A percentile compares a stretch with the other conserved stretches of the same genome.
phyloP scores from a whole-genome alignment of 805 yeast species.

The Pichia cabralensis region DNA sequence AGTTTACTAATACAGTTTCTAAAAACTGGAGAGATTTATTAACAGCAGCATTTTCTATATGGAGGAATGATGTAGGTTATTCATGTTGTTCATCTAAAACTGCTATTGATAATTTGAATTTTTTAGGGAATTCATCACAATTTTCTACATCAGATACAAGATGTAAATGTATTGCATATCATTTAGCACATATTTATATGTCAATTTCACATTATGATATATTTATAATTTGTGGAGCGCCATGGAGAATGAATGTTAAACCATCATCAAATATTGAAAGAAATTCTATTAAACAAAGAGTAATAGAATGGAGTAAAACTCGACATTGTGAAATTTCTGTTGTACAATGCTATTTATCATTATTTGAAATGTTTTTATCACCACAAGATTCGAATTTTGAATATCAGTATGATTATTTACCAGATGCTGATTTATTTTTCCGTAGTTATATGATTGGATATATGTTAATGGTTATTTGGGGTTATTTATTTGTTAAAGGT shows the following conservation, averaged over 20 bases:
- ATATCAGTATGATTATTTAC: conserved; percentile 35
- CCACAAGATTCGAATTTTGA: conserved; percentile 39
- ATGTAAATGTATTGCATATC: conserved; percentile 60
- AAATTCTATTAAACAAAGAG: conserved; percentile 36
- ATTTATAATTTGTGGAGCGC: conserved; percentile 73
- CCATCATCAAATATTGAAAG: conserved; percentile 42
- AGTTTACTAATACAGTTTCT: conserved; percentile 21
- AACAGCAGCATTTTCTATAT: conserved; percentile 60
- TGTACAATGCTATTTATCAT: conserved; percentile 49
- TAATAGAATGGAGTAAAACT: conserved; percentile 42
- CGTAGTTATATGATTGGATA: conserved; percentile 34
- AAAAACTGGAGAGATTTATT: conserved; percentile 63
- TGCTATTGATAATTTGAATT: conserved; percentile 23
- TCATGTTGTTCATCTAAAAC: conserved; percentile 27
- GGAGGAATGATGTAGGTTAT: conserved; percentile 42
- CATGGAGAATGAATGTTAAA: conserved; percentile 64
- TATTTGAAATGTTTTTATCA: conserved; percentile 51
- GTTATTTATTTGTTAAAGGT: conserved; percentile 35
- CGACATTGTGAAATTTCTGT: conserved; percentile 41
- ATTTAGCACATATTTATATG: conserved; percentile 62
- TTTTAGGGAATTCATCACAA: conserved; percentile 21
- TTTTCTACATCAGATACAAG: conserved; percentile 32
- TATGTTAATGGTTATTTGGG: conserved; percentile 39
- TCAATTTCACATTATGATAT: conserved; percentile 71
- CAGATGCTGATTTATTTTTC: conserved; percentile 41